Base-by-base conservation (phyloP, 306 rosid genomes). In the barrel medic (Medicago truncatula) region DNA sequence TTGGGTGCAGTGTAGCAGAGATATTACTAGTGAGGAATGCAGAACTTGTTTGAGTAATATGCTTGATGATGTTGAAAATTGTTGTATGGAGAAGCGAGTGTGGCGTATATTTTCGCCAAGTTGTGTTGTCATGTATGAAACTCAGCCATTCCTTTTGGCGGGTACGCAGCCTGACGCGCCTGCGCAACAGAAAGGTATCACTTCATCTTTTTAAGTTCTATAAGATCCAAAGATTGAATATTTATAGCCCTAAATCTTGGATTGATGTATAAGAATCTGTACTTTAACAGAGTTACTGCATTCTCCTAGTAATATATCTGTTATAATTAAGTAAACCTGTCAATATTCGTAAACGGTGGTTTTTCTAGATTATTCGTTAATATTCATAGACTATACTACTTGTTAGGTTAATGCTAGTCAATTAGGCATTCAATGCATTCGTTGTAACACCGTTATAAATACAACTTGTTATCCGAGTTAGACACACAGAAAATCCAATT, bases 101-200 rank as follows among this genome's bases (percentile, higher is more conserved):
- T 84, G 87, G 87, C 81, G 82, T 67, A 8, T 84, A 6, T 84
- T 84, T 68, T 80, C 82, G 41, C 87, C 87, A 6, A 84, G 87
- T 36, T 84, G 87, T 56, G 9, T 84, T 38, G 20, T 84, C 1
- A 84, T 84, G 85, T 84, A 76, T 76, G 87, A 80, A 78, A 80
- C 82, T 61, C 80, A 84, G 9, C 87, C 87, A 7, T 84, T 84
- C 71, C 65, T 80, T 44, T 9, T 80, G 52, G 61, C 77, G 34
- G 65, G 1, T 67, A 34, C 61, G 28, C 17, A 3, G 0, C 4
- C 62, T 15, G 2, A 9, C 39, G 39, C 53, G 0, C 54, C 23
- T 1, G 5, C 14, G 0, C 2, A 74, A 18, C 80, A 80, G 69
- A 79, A 53, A 76, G 87, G 87, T 84, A 76, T 50, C 1, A 11